Conservation (phyloP, 768 basidiomycete genomes). For the Podaxis mareebaensis region DNA sequence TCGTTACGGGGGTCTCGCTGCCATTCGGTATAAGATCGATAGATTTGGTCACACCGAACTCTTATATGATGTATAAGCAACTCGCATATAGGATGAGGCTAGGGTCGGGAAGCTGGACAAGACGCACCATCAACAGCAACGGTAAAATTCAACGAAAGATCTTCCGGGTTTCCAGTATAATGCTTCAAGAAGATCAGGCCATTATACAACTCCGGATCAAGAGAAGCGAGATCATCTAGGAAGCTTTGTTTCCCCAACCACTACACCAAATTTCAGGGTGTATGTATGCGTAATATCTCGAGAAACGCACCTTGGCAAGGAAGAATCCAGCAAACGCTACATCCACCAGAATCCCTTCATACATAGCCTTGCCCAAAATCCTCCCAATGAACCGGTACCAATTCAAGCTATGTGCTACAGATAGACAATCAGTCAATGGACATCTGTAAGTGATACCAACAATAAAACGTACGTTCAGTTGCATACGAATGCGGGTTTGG, state of each 20-base stretch:
- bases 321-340: slow-evolving; percentile 97
- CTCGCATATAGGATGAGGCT: too few relatives aligned
- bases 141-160: slow-evolving; percentile 88
- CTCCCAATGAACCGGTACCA: slow-evolving; percentile 96
- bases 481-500: slow-evolving; percentile 94
- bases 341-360: slow-evolving; percentile 93
- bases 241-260: slow-evolving; percentile 93
- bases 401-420: slow-evolving; percentile 75
- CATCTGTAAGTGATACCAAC: not conserved
- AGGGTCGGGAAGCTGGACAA: not conserved
- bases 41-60: slow-evolving; percentile 77
- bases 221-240: slow-evolving; percentile 88
- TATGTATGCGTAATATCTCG: not conserved
- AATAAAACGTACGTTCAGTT: slow-evolving; percentile 65
- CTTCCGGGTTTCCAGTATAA: slow-evolving; percentile 83
- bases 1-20: slow-evolving; percentile 79
- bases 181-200: slow-evolving; percentile 93
- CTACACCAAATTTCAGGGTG: slow-evolving; percentile 33
- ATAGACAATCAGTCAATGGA: too few relatives aligned
- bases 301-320: slow-evolving; percentile 69
- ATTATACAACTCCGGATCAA: slow-evolving; percentile 91
- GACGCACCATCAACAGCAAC: slow-evolving; percentile 78
- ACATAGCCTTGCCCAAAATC: slow-evolving; percentile 94
- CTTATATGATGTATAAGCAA: slow-evolving; percentile 34
- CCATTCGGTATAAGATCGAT: slow-evolving; percentile 83